phyloP scores from a whole-genome alignment of 106 monocot species.

The Allium fistulosum region DNA sequence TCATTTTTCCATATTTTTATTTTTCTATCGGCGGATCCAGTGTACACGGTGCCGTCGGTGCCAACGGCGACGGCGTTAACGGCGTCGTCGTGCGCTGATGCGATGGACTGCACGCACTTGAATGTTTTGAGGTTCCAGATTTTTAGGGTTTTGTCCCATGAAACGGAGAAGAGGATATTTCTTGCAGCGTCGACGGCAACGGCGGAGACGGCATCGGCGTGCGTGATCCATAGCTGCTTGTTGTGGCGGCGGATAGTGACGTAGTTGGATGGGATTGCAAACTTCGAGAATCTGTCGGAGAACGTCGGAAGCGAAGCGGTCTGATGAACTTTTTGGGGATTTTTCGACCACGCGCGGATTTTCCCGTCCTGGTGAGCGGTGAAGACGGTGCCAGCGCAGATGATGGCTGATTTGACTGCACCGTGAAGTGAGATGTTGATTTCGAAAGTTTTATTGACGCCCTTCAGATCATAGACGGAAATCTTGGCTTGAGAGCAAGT shows the following conservation, averaged over 20 bases:
- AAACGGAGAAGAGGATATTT: constrained; percentile 59
- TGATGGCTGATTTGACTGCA: constrained; percentile 42
- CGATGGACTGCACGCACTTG: constrained; percentile 47
- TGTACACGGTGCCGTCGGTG: constrained; percentile 57
- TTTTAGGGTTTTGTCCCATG: constrained; percentile 86
- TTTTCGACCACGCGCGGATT: constrained; percentile 48
- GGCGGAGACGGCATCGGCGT: constrained; percentile 66
- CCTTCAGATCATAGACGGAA: constrained; percentile 29
- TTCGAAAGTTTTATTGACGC: constrained; percentile 14
- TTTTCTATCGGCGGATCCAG: constrained; percentile 60
- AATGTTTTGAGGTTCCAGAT: constrained; percentile 39
- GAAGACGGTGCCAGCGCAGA: constrained; percentile 22
- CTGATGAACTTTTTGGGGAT: constrained; percentile 13
- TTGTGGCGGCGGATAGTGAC: constrained; percentile 51
- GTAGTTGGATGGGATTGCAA: constrained; percentile 55
- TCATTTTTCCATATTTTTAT: constrained; percentile 41
- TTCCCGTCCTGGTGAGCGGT: constrained; percentile 76
- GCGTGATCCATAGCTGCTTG: constrained; percentile 56
- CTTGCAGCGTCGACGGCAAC: constrained; percentile 21
- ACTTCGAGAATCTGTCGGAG: constrained; percentile 43
- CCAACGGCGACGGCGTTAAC: constrained; percentile 61
- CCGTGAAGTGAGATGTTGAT: constrained; percentile 23
- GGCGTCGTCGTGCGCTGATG: constrained; percentile 68
- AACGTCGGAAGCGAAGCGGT: constrained; percentile 52
- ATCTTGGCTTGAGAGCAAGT: constrained; percentile 38